These are phyloP conservation scores for Microcyclosporella mali DNA, from an alignment of 2,329 filamentous ascomycete species.

Conservation along the genomic window DNA sequence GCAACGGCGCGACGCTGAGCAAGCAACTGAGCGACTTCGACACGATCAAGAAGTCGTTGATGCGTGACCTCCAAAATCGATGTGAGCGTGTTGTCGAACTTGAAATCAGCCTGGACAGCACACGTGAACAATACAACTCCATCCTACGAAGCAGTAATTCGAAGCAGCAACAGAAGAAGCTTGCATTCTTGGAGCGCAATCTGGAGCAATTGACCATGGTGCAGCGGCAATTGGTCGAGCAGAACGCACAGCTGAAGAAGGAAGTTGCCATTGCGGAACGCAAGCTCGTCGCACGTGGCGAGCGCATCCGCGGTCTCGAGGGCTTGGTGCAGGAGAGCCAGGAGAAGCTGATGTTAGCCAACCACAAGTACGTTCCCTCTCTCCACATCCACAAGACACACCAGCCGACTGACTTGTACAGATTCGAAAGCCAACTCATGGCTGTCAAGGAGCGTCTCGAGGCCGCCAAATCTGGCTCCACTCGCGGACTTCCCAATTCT, in stretches of 20 bases:
- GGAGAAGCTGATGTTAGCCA: constrained; percentile 94
- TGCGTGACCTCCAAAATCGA: constrained; percentile 96
- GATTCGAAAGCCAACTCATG: constrained; percentile 94
- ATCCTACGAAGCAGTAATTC: constrained; percentile 95
- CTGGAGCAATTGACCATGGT: constrained; percentile 96
- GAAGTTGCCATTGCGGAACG: constrained; percentile 97
- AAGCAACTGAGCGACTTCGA: constrained; percentile 99
- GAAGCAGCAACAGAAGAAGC: constrained; percentile 99
- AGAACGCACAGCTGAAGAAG: constrained; percentile 96
- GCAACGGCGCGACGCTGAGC: constrained; percentile 66
- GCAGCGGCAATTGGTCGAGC: constrained; percentile 93
- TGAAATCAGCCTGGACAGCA: constrained; percentile 95
- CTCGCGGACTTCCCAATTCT: constrained; percentile 67
- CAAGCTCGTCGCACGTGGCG: constrained; percentile 92
- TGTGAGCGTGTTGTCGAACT: constrained; percentile 96
- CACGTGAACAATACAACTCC: constrained; percentile 97
- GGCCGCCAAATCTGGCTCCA: constrained; percentile 85
- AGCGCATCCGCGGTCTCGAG: constrained; percentile 92
- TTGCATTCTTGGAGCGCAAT: constrained; percentile 97
- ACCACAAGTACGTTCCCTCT: constrained; percentile 71
- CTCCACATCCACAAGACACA: background rate
- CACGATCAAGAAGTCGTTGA: constrained; percentile 98
- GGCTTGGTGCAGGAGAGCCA: constrained; percentile 90
- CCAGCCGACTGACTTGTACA: constrained; percentile 36
- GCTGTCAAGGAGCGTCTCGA: constrained; percentile 97